Evolutionary conservation across 441 rosid species (phyloP), one percentile per base, ranked within the genome.

Genomic region (Corymbia citriodora): DNA sequence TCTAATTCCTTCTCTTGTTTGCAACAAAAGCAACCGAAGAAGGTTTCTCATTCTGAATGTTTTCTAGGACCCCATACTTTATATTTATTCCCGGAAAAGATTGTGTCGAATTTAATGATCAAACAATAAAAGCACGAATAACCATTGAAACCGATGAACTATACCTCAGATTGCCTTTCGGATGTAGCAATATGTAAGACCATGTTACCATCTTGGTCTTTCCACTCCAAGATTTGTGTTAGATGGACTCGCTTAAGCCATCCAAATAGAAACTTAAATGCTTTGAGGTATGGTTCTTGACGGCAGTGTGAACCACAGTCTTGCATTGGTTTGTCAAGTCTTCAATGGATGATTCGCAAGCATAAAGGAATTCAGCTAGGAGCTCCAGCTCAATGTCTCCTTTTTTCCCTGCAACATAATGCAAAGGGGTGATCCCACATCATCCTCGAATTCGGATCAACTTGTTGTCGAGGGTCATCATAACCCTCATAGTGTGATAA

Each of bases 141-240:
- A 29, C 33, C 31, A 63, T 40, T 0, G 0, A 12, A 63, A 63
- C 7, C 31, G 1, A 27, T 63, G 70, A 27, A 29, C 70, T 29
- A 63, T 29, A 63, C 17, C 70, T 63, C 9, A 0, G 17, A 16
- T 2, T 63, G 33, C 9, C 3, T 5, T 61, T 27, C 4, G 3
- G 0, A 61, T 7, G 3, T 0, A 29, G 8, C 33, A 63, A 63
- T 29, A 7, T 63, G 2, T 13, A 29, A 29, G 70, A 63, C 33
- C 0, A 1, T 63, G 0, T 29, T 2, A 63, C 70, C 70, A 63
- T 63, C 0, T 63, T 29, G 9, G 0, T 63, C 33, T 1, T 63
- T 29, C 0, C 18, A 29, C 0, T 29, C 0, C 2, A 63, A 63
- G 33, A 63, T 63, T 12, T 1, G 0, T 3, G 17, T 63, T 2